A percentile compares a stretch with the other conserved stretches of the same genome.
Evolutionary conservation across 805 yeast species (phyloP).

Genomic region (Priceomyces castillae): DNA sequence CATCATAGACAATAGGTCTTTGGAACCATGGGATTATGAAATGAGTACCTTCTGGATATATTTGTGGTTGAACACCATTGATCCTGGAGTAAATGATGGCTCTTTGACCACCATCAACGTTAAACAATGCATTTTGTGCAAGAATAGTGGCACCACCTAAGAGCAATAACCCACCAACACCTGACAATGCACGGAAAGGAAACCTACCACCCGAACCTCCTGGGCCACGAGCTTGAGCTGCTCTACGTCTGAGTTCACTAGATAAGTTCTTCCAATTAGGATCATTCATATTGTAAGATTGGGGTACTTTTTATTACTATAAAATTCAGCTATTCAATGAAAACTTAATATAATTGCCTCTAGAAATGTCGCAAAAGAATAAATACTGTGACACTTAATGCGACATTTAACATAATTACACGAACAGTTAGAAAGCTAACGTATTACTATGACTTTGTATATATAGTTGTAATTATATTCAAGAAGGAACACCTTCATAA

Average conservation of each 20-base stretch:
- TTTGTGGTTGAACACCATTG: slow-evolving; percentile 77
- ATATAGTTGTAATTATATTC: background rate
- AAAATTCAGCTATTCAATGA: background rate
- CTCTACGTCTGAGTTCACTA: slow-evolving; percentile 41
- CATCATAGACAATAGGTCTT: slow-evolving; percentile 88
- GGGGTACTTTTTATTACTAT: background rate
- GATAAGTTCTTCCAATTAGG: slow-evolving; percentile 42
- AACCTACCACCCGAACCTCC: slow-evolving; percentile 27
- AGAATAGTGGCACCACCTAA: slow-evolving; percentile 40
- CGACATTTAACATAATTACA: no score
- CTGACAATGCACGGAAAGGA: slow-evolving; percentile 40
- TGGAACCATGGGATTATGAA: slow-evolving; percentile 92
- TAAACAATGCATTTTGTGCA: slow-evolving; percentile 45
- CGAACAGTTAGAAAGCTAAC: no score
- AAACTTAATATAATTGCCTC: slow-evolving; percentile 3
- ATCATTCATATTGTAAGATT: slow-evolving; percentile 34
- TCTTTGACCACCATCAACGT: slow-evolving; percentile 98
- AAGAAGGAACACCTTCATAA: slow-evolving; percentile 86
- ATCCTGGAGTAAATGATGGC: slow-evolving; percentile 91
- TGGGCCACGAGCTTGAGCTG: slow-evolving; percentile 26
- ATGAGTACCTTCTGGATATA: slow-evolving; percentile 94
- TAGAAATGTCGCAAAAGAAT: background rate
- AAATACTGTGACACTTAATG: background rate
- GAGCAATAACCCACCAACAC: slow-evolving; percentile 39
- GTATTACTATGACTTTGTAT: no score